Evolutionary conservation across 2,329 filamentous ascomycete genomes (phyloP), one percentile per base, ranked within the genome.

Genomic region (Scedosporium boydii): DNA sequence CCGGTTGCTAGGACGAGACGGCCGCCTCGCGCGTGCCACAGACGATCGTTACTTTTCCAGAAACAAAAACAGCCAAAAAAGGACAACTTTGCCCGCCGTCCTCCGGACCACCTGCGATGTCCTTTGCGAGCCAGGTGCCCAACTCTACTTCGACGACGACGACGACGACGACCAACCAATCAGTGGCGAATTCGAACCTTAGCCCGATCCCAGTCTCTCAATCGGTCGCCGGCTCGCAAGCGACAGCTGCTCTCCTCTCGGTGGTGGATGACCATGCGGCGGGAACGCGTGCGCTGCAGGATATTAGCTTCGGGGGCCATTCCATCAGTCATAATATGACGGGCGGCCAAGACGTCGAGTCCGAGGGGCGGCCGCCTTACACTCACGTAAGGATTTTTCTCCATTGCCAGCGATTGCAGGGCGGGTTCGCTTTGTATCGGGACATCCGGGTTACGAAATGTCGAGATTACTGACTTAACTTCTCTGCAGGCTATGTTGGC

Each of bases 401-500:
- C 44, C 56, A 5, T 18, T 14, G 21, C 27, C 29, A 2, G 29
- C 7, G n/a, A 34, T 34, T 16, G 2, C 55, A 1, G 10, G 12
- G 10, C n/a, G 5, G 23, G 7, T 10, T 26, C 27, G 55, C 21
- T 12, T 18, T n/a, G n/a, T 23, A 10, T 16, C 38, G 34, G n/a
- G 26, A 18, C n/a, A n/a, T 26, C 34, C 18, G 42, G 58, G 21
- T 9, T 4, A 2, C 34, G n/a, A 34, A 58, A 18, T n/a, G 6
- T n/a, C n/a, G 18, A 6, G 18, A 23, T 23, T 55, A 44, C 60
- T 57, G 51, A 57, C 60, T 56, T 44, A 10, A 10, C 18, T 21
- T 26, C 41, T 57, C 51, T 44, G 38, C 16, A 96, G 91, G 87
- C 90, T 73, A 99, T 98, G 93, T 82, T 99, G 70, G 95, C 95